These are phyloP conservation scores for Aureobasidium sp. DNA, from an alignment of 2,329 filamentous ascomycete genomes.

Conservation along the genomic window DNA sequence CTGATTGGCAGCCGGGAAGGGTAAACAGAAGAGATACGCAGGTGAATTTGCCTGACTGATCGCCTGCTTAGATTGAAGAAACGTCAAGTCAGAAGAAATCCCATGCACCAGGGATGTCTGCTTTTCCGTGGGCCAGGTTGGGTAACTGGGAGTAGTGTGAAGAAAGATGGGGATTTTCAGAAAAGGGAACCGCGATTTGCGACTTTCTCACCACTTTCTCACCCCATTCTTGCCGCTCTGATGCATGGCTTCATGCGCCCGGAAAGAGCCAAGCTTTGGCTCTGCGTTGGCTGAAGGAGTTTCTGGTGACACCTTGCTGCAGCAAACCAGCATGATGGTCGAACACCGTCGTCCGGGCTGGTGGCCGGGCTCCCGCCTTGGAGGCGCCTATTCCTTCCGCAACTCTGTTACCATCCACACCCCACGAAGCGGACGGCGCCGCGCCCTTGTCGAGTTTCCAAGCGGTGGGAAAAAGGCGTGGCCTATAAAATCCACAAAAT, in stretches of 20 bases:
- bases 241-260: not conserved
- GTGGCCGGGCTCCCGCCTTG: not conserved
- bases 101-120: not conserved
- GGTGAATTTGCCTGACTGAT: not conserved
- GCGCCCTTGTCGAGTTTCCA: not conserved
- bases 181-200: not conserved
- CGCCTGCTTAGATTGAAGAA: not conserved
- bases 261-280: not conserved
- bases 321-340: not conserved
- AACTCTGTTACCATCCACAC: not conserved
- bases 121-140: not conserved
- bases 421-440: not conserved
- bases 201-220: not conserved
- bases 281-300: not conserved
- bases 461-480: not conserved
- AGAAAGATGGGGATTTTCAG: not conserved
- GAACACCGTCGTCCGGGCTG: not conserved
- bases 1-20: not conserved
- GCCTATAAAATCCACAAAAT: not conserved
- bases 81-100: not conserved
- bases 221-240: not conserved
- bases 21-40: not conserved
- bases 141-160: not conserved
- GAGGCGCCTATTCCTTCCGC: not conserved
- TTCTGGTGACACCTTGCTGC: not conserved